Evolutionary conservation across 176 grass and related monocot genomes (phyloP).

Genomic region (Eragrostis curvula): DNA sequence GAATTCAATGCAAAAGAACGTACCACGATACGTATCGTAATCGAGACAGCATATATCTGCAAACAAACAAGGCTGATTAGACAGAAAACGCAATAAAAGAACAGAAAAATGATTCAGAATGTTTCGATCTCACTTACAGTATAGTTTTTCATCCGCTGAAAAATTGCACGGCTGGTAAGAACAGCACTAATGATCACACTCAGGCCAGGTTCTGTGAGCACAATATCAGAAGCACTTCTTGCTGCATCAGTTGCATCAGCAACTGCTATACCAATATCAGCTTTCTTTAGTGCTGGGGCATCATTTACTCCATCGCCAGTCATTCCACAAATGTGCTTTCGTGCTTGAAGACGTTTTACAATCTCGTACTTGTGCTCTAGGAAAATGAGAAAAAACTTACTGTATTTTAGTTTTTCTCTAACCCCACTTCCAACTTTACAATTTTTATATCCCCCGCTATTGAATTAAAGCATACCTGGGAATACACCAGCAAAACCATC

Average conservation of each 20-base stretch:
- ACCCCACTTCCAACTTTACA: neutral
- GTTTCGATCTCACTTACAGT: slow-evolving; percentile 25
- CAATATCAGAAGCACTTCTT: slow-evolving; percentile 40
- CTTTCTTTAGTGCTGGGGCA: slow-evolving; percentile 41
- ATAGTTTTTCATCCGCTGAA: slow-evolving; percentile 48
- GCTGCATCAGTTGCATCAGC: slow-evolving; percentile 47
- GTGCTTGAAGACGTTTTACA: slow-evolving; percentile 34
- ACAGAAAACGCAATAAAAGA: neutral
- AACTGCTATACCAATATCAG: slow-evolving; percentile 44
- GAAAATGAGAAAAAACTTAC: neutral
- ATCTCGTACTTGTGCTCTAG: slow-evolving; percentile 58
- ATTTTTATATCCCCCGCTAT: neutral
- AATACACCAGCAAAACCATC: slow-evolving; percentile 51
- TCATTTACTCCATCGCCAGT: slow-evolving; percentile 48
- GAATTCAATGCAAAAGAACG: neutral
- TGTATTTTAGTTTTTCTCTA: too few relatives aligned
- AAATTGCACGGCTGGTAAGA: slow-evolving; percentile 35
- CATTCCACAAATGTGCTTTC: slow-evolving; percentile 42
- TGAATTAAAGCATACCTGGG: slow-evolving; percentile 1
- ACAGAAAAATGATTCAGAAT: slow-evolving; percentile 13
- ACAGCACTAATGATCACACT: slow-evolving; percentile 46
- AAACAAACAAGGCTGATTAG: slow-evolving; percentile 1
- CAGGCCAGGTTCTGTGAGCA: slow-evolving; percentile 39
- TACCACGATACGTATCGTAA: slow-evolving; percentile 66
- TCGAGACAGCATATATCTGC: slow-evolving; percentile 66